Evolutionary conservation across 495 filamentous ascomycete species (phyloP), one percentile per base, ranked within the genome.

Genomic region (Sabuloglossum arenarium): DNA sequence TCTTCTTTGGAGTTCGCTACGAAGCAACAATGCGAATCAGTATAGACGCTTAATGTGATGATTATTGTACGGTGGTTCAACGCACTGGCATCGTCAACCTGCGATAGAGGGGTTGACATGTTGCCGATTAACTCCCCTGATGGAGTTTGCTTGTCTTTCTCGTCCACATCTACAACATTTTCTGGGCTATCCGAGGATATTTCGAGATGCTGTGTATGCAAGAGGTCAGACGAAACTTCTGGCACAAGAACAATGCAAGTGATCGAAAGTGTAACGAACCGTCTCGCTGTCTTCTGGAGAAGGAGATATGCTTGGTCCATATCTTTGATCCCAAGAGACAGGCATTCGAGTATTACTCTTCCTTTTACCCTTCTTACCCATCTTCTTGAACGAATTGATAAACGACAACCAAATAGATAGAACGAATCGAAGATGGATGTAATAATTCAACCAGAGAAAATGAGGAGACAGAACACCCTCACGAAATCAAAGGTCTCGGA

Each of bases 371-470:
- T 51, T 51, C 47, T 29, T 51, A 2, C 9, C 23, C 47, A 51
- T 51, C 47, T 51, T 29, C 23, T 28, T 28, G 23, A 51, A 51
- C 47, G 47, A 51, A 51, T 51, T 51, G 47, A 29, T 51, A 23
- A n/a, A 29, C 28, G 3, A 28, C 45, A 51, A 27, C 47, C 1
- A 51, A 30, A 51, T 27, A 51, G 25, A 4, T 5, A 23, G 47
- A 51, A 29, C 47, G 47, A 51, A 51, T 51, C 28, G 47, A 51
- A 29, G 45, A 47, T 9, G 9, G 45, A 24, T 3, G 19, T 12
- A 57, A 6, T 6, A 47, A 24, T 52, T 57, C 46, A 57, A 50
- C 34, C 51, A 57, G 46, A 57, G 45, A 57, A 27, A 57, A 57
- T 34, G 28, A 53, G 27, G 39, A 57, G 52, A 52, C 46, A 29